Base-by-base conservation (phyloP, 2,329 filamentous ascomycete genomes). In the Botrytis tulipae region DNA sequence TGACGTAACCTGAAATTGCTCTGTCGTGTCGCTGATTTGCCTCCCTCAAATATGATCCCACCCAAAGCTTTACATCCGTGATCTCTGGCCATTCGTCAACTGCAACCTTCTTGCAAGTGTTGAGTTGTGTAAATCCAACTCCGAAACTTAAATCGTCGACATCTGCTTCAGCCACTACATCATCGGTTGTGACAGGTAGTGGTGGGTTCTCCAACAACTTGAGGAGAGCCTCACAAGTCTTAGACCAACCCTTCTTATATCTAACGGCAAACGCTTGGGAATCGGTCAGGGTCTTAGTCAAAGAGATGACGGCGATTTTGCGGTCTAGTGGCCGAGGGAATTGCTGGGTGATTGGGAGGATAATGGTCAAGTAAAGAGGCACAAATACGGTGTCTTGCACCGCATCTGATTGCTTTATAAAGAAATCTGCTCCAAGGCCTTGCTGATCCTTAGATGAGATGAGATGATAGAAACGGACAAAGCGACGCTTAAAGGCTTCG, bases 131-230 rank as follows among this genome's bases (percentile, higher is more conserved):
- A 83, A 97, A 99, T 14, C 94, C 95, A 76, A 98, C 91, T 40
- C 96, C 96, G 80, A 99, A 99, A 42, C 93, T 92, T 77, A 98
- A 90, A 81, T 99, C 96, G 79, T 99, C 96, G 40, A 97, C 93
- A 79, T 98, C 95, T 4, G 94, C 91, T 81, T 98, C 96, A 18
- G 90, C 89, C 76, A 97, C 91, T 69, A 93, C 84, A 77, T 97
- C 94, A 76, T 93, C 91, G 73, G 91, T 91, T 51, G 87, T 84
- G 1, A 91, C 88, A 25, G 85, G 84, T 10, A 87, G 84, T 3
- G 95, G 95, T 40, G 95, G 93, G 83, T 97, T 97, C 81, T 95
- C 92, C 12, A 99, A 87, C 22, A 98, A 87, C 78, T 95, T 94
- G 60, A 99, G 87, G 74, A 99, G 86, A n/a, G 92, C 91, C 81